Evolutionary conservation across 495 filamentous ascomycete species (phyloP).

Genomic region (Massariosphaeria phaeospora): DNA sequence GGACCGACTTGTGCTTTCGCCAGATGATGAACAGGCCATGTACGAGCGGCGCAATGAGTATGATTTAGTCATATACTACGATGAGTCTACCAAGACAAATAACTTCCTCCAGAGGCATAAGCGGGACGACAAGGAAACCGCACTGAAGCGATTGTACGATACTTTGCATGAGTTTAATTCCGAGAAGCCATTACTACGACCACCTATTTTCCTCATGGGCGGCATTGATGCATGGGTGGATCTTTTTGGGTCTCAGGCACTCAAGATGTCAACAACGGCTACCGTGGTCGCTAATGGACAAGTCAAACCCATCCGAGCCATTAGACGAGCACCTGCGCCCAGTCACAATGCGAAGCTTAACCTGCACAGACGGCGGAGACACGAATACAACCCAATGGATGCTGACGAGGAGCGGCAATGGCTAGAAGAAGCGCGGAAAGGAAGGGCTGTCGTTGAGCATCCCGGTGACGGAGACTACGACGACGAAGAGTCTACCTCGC

Average conservation of each 20-base stretch:
- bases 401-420: slow-evolving; percentile 57
- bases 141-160: slow-evolving; percentile 65
- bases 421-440: slow-evolving; percentile 52
- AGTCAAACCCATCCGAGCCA: slow-evolving; percentile 46
- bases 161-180: slow-evolving; percentile 79
- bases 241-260: slow-evolving; percentile 63
- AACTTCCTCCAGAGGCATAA: slow-evolving; percentile 46
- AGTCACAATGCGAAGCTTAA: slow-evolving; percentile 51
- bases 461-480: slow-evolving; percentile 43
- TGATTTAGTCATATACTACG: slow-evolving; percentile 87
- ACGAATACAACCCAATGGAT: slow-evolving; percentile 56
- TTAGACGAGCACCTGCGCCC: slow-evolving; percentile 51
- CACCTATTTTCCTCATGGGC: slow-evolving; percentile 72
- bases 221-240: slow-evolving; percentile 83
- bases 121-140: slow-evolving; percentile 48
- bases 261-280: slow-evolving; percentile 55
- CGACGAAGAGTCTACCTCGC: slow-evolving; percentile 40
- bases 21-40: slow-evolving; percentile 63
- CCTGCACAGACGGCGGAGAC: slow-evolving; percentile 52
- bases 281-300: slow-evolving; percentile 48
- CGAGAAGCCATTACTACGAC: slow-evolving; percentile 63
- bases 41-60: slow-evolving; percentile 75
- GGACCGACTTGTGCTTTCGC: slow-evolving; percentile 75
- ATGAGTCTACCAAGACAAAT: slow-evolving; percentile 59
- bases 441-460: slow-evolving; percentile 49